Base-by-base conservation (phyloP, 139 green algal species). In the Chlamydomonas schloesseri region DNA sequence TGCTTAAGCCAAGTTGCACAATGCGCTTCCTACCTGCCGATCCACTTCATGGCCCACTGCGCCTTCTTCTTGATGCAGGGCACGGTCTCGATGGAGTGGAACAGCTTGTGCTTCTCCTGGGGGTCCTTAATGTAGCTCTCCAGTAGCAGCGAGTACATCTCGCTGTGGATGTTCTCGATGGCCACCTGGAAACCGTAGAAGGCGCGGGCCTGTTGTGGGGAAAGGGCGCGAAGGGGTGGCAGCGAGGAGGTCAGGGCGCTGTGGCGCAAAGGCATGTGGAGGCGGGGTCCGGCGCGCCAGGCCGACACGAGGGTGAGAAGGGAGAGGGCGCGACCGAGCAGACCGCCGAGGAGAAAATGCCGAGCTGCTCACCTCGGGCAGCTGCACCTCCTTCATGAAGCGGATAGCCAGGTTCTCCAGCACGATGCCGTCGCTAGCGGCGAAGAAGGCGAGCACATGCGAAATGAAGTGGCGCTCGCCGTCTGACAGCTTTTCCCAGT, bases 161-260 rank as follows among this genome's bases (percentile, higher is more conserved):
- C 97, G 91, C 90, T 93, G 91, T 99, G 97, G 64, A 99, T 99
- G 91, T 99, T 99, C 93, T 99, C 97, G 72, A 99, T 99, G 33
- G 97, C 96, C 37, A 99, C 98, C 88, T 99, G 97, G 92, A 99
- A 99, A 47, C 82, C 82, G 70, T 81, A 81, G 55, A 81, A 87
- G 11, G 71, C 82, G 14, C 82, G 69, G 14, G 71, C 82, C 82
- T 87, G 68, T 31, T n/a, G 33, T n/a, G 82, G 83, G 17, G 42
- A 50, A n/a, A n/a, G n/a, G n/a, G n/a, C n/a, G 42, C 42, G 42
- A 50, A 50, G 42, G 42, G 42, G n/a, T n/a, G n/a, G n/a, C n/a
- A n/a, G n/a, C n/a, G n/a, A n/a, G n/a, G n/a, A n/a, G n/a, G n/a
- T n/a, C n/a, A n/a, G n/a, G n/a, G n/a, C n/a, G n/a, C n/a, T n/a